These are phyloP conservation scores for Amoebophrya sp. DNA, from an alignment of 169 alveolate genomes.

Conservation along the genomic window DNA sequence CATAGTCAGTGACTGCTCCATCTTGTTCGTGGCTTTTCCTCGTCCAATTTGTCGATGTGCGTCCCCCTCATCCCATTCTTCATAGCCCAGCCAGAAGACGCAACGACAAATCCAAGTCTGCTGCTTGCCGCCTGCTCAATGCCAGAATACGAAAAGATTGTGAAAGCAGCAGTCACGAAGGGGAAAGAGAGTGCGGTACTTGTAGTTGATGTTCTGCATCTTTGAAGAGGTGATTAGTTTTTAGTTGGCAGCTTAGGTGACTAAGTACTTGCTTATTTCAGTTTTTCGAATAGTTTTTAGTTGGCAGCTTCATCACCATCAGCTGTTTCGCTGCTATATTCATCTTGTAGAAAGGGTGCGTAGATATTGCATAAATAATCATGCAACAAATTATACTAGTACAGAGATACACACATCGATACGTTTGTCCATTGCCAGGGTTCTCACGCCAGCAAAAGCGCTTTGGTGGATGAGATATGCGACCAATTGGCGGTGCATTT, in stretches of 20 bases:
- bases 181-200: slow-evolving; percentile 30
- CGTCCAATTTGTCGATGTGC: too few species aligned
- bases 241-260: background rate
- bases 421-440: too few species aligned
- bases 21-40: too few species aligned
- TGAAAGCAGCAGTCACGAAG: slow-evolving; percentile 51
- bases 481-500: slow-evolving; percentile 63
- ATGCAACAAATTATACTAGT: too few species aligned
- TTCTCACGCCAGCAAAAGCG: background rate
- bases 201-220: background rate
- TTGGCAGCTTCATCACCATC: background rate
- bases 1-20: too few species aligned
- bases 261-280: too few species aligned
- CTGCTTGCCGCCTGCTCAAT: slow-evolving; percentile 58
- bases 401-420: too few species aligned
- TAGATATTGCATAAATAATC: too few species aligned
- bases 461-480: slow-evolving; percentile 40
- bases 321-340: background rate
- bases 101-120: slow-evolving; percentile 76
- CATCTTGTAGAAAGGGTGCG: too few species aligned
- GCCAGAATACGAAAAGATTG: slow-evolving; percentile 46
- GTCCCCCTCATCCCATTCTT: too few species aligned
- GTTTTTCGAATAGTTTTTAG: too few species aligned
- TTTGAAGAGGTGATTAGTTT: background rate
- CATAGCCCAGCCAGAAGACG: slow-evolving; percentile 67